A percentile compares a stretch with the other conserved stretches of the same genome.
Conservation (phyloP, 2,329 filamentous ascomycete species). For the Truncatella angustata region DNA sequence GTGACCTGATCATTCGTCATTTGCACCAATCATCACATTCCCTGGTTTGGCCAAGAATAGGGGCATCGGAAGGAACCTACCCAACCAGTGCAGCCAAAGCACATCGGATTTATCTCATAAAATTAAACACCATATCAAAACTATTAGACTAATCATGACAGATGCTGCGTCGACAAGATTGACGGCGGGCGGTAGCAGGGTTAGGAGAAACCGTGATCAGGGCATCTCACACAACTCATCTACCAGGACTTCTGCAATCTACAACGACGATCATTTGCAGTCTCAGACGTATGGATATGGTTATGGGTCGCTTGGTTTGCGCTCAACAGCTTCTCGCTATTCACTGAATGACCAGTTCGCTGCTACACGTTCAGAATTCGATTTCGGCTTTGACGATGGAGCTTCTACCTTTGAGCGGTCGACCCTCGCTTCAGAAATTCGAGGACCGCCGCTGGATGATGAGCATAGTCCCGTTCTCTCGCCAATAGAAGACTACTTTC, state of each 20-base stretch:
- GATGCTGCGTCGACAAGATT: not conserved
- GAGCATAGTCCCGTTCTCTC: not conserved
- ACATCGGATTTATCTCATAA: no score
- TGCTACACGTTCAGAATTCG: constrained; percentile 42
- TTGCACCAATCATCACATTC: no score
- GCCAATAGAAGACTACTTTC: constrained; percentile 8
- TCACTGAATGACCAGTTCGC: constrained; percentile 49
- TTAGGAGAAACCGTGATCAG: constrained; percentile 6
- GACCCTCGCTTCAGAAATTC: constrained; percentile 18
- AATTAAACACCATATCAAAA: not conserved
- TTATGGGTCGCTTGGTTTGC: constrained; percentile 18
- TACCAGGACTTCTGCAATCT: constrained; percentile 10
- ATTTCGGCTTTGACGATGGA: constrained; percentile 47
- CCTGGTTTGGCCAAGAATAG: no score
- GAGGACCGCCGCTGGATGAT: constrained; percentile 1
- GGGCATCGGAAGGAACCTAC: no score
- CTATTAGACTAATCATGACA: not conserved
- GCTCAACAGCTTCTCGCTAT: constrained; percentile 40
- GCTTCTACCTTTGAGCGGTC: constrained; percentile 40
- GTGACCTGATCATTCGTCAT: no score
- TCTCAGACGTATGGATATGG: not conserved
- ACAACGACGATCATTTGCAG: constrained; percentile 11
- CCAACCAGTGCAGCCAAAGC: no score
- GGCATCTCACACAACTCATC: constrained; percentile 10
- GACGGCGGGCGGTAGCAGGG: not conserved